Evolutionary conservation across 352 stramenopile species (phyloP), one percentile per base, ranked within the genome.

Genomic region (Pythium sp.): DNA sequence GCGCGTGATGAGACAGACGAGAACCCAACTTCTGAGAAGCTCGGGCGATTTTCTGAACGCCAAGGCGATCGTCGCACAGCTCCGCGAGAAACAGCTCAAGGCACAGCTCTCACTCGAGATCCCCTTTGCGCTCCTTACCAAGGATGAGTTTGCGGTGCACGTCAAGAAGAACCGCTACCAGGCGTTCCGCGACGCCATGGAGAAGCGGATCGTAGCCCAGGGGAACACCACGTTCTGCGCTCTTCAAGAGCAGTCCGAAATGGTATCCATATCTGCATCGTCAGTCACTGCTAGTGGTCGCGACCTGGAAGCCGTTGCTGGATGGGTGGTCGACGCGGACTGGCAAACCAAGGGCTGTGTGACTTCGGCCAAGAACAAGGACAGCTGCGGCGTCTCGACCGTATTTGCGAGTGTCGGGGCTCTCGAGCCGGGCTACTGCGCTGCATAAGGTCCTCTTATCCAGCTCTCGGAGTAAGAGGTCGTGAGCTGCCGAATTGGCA

Each of bases 101-200:
- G 84, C 84, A 2, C 30, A 70, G 55, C 90, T 93, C 73, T 86
- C 81, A 3, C 81, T 65, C 8, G 73, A 91, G 54, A 87, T 81
- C 59, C 82, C 79, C 5, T 93, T 91, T 66, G 79, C 82, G 12
- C 72, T 93, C 14, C 78, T 91, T 65, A 90, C 82, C 22, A 65
- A 88, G 11, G 70, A 88, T 1, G 81, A 91, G 58, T 93, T 93
- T 51, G 67, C 68, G 18, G 64, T 68, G 15, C 88, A 87, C 38
- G 58, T 89, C 1, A 65, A 71, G 49, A 55, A 47, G 34, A 64
- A 54, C 20, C 41, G 64, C 54, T 36, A 47, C 5, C 11, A 69
- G 47, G 38, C 55, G 3, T 65, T 74, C 26, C 73, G 70, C 64
- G 58, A 20, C 14, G 28, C 12, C 24, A 58, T 74, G 18, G 67